Evolutionary conservation across 371 early-diverging fungal species (phyloP).

Genomic region (Hamiltosporidium tvaerminnensis): DNA sequence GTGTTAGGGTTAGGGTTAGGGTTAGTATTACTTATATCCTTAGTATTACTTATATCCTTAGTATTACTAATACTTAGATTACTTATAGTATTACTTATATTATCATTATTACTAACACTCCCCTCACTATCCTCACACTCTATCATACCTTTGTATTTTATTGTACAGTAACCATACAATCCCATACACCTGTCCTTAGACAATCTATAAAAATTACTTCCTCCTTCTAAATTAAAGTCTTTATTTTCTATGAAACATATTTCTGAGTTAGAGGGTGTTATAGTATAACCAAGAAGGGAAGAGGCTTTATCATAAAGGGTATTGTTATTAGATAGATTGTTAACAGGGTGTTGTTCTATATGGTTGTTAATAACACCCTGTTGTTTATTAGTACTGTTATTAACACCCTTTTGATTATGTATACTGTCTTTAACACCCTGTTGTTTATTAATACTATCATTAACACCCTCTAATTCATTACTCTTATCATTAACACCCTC

Average conservation of each 20-base stretch:
- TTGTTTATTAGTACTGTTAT: slow-evolving; percentile 68
- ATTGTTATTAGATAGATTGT: no score
- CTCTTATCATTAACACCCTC: slow-evolving; percentile 58
- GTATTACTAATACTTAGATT: background rate
- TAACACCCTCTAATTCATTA: slow-evolving; percentile 63
- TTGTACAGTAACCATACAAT: background rate
- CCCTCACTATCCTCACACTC: background rate
- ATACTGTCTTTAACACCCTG: slow-evolving; percentile 57
- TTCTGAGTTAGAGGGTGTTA: no score
- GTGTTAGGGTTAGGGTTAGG: background rate
- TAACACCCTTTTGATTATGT: slow-evolving; percentile 52
- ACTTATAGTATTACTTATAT: background rate
- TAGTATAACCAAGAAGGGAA: no score
- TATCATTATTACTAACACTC: slow-evolving; percentile 17
- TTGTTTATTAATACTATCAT: slow-evolving; percentile 61
- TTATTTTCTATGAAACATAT: background rate
- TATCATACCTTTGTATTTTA: background rate
- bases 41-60: background rate
- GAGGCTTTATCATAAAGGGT: no score
- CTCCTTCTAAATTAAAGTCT: background rate
- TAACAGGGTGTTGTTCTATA: slow-evolving; percentile 64
- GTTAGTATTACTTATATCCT: background rate
- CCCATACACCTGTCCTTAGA: background rate
- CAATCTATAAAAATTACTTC: background rate
- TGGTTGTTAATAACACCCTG: slow-evolving; percentile 61